Evolutionary conservation across 805 yeast genomes (phyloP).

Genomic region (Tetrapisispora namnaoensis): DNA sequence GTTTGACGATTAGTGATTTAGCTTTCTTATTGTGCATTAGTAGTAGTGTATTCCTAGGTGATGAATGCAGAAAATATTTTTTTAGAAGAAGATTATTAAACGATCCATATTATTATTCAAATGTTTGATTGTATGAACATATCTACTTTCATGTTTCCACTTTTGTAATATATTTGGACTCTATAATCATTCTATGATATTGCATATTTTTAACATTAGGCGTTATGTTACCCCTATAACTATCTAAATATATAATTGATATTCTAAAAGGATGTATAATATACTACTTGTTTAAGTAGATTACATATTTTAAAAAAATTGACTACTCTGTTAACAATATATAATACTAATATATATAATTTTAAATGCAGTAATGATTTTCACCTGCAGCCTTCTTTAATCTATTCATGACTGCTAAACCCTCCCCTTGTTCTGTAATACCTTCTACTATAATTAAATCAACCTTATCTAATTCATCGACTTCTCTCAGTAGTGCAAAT

Average conservation of each 20-base stretch:
- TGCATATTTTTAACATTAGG: conserved; percentile 1
- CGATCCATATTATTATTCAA: conserved; percentile 15
- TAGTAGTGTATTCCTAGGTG: conserved; percentile 76
- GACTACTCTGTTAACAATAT: neutral
- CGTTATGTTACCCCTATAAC: neutral
- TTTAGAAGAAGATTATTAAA: conserved; percentile 12
- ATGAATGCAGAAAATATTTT: conserved; percentile 62
- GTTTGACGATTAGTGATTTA: conserved; percentile 63
- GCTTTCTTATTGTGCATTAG: conserved; percentile 51
- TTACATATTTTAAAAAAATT: neutral
- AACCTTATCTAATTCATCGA: conserved; percentile 54
- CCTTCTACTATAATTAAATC: conserved; percentile 80
- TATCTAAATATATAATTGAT: neutral
- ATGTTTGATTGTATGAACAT: conserved; percentile 7
- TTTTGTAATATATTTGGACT: neutral
- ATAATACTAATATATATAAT: neutral
- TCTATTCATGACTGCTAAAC: conserved; percentile 91
- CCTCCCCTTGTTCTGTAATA: conserved; percentile 63
- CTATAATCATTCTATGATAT: conserved; percentile 1
- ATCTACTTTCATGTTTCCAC: neutral
- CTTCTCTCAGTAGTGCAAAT: conserved; percentile 62
- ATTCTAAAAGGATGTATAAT: neutral
- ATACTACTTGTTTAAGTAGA: neutral
- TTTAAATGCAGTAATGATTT: conserved; percentile 3
- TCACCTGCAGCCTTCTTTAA: conserved; percentile 12